A percentile compares a stretch with the other conserved stretches of the same genome.
These are phyloP conservation scores for Yarrowia sp. DNA, from an alignment of 805 yeast species.

Conservation along the genomic window DNA sequence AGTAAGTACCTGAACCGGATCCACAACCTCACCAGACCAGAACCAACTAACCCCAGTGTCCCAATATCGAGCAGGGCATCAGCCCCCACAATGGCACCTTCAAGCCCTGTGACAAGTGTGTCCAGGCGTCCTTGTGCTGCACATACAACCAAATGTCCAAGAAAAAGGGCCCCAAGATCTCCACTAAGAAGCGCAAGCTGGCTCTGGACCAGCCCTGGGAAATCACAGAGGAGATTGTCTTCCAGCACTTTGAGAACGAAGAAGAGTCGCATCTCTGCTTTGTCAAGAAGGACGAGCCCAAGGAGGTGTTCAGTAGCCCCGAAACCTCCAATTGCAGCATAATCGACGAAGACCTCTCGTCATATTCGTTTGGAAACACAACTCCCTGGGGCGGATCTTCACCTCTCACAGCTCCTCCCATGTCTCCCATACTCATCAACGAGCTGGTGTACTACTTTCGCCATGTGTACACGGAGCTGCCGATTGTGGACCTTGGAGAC, in stretches of 20 bases:
- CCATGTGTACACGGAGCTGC: constrained; percentile 28
- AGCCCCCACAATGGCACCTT: constrained; percentile 23
- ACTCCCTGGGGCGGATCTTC: constrained; percentile 34
- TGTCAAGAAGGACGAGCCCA: constrained; percentile 24
- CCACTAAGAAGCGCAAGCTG: constrained; percentile 31
- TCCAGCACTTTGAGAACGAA: constrained; percentile 36
- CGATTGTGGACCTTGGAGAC: constrained; percentile 8
- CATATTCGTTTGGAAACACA: constrained; percentile 20
- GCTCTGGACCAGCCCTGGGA: constrained; percentile 37
- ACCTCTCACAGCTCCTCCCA: constrained; percentile 11
- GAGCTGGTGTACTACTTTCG: constrained; percentile 14
- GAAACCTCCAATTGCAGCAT: constrained; percentile 34
- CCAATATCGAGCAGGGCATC: constrained; percentile 32
- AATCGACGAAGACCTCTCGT: constrained; percentile 8
- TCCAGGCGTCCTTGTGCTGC: constrained; percentile 27
- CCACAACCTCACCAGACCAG: neutral
- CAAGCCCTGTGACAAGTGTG: constrained; percentile 34
- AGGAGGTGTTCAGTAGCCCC: constrained; percentile 25
- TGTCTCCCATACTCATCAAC: constrained; percentile 26
- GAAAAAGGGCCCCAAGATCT: constrained; percentile 30
- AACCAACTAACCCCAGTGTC: constrained; percentile 14
- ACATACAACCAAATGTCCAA: constrained; percentile 35
- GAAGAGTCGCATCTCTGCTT: constrained; percentile 33
- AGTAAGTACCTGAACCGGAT: constrained; percentile 7
- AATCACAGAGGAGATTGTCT: constrained; percentile 27